phyloP scores from a whole-genome alignment of 179 eudicot species.

The Carnegiea gigantea region DNA sequence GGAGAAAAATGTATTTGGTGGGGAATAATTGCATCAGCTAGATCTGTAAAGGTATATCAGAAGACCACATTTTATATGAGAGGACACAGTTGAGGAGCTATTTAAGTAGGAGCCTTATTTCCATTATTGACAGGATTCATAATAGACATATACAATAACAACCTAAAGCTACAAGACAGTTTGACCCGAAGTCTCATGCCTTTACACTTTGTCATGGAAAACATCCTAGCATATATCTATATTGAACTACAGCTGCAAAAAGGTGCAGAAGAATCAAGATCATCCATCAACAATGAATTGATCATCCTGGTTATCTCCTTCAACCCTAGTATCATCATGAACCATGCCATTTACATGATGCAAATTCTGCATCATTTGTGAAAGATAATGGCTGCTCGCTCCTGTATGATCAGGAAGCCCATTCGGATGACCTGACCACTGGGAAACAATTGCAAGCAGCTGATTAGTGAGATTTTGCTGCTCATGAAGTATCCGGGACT shows the following conservation, averaged over 20 bases:
- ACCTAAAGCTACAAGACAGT: conserved; percentile 1
- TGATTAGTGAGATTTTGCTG: conserved; percentile 79
- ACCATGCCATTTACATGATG: conserved; percentile 76
- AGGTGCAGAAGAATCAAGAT: conserved; percentile 24
- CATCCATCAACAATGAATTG: conserved; percentile 83
- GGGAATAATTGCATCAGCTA: background rate
- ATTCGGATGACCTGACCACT: conserved; percentile 77
- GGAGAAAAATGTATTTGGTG: background rate
- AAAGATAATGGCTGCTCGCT: conserved; percentile 70
- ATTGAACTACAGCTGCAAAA: conserved; percentile 27
- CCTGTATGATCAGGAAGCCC: conserved; percentile 75
- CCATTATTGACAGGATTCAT: conserved; percentile 13
- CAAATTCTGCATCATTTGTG: conserved; percentile 88
- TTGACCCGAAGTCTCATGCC: conserved; percentile 24
- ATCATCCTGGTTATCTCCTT: conserved; percentile 80
- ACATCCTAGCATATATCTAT: conserved; percentile 14
- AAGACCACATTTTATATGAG: background rate
- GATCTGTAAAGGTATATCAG: background rate
- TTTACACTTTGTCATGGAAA: conserved; percentile 26
- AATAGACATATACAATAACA: conserved; percentile 15
- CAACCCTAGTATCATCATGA: conserved; percentile 72
- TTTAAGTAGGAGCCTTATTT: conserved; percentile 7
- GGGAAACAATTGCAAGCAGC: conserved; percentile 70
- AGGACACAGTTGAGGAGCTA: background rate
- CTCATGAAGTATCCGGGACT: conserved; percentile 74